A percentile compares a stretch with the other conserved stretches of the same genome.
phyloP scores from a whole-genome alignment of 768 basidiomycete species.

The Leccinellum luteum region DNA sequence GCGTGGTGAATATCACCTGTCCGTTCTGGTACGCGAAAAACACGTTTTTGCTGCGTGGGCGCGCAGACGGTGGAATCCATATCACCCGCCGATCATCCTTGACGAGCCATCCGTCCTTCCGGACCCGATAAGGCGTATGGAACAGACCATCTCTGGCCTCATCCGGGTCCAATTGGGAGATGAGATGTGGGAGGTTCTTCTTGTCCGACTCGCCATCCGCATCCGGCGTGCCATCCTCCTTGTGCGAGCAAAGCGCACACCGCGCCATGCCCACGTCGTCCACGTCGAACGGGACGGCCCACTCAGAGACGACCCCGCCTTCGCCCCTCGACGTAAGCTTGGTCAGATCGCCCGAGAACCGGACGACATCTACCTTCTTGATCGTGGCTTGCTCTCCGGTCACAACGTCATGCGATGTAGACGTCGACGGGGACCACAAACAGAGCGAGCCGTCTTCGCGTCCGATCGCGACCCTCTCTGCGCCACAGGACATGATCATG shows the following conservation, averaged over 20 bases:
- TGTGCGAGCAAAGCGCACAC: background rate
- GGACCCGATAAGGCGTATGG: constrained; percentile 12
- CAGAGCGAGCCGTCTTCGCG: constrained; percentile 18
- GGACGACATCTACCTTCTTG: constrained; percentile 4
- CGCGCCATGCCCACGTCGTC: background rate
- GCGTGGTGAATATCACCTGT: background rate
- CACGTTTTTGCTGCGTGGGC: constrained; percentile 3
- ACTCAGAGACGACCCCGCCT: constrained; percentile 5
- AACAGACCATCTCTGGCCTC: constrained; percentile 5
- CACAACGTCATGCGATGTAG: constrained; percentile 10
- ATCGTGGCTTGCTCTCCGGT: constrained; percentile 1
- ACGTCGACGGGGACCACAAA: constrained; percentile 17
- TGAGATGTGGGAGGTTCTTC: background rate
- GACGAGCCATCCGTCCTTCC: constrained; percentile 22
- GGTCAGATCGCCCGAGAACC: constrained; percentile 9
- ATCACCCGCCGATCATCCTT: constrained; percentile 15
- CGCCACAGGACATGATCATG: background rate
- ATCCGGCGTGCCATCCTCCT: background rate
- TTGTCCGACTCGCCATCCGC: background rate
- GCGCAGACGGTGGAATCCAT: constrained; percentile 6
- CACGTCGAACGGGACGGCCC: constrained; percentile 6
- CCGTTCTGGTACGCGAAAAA: constrained; percentile 13
- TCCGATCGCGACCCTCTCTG: constrained; percentile 11
- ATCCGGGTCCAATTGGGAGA: constrained; percentile 8
- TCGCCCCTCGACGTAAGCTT: constrained; percentile 4